Evolutionary conservation across 345 rosid species (phyloP), one percentile per base, ranked within the genome.

Genomic region (Psidium guajava): DNA sequence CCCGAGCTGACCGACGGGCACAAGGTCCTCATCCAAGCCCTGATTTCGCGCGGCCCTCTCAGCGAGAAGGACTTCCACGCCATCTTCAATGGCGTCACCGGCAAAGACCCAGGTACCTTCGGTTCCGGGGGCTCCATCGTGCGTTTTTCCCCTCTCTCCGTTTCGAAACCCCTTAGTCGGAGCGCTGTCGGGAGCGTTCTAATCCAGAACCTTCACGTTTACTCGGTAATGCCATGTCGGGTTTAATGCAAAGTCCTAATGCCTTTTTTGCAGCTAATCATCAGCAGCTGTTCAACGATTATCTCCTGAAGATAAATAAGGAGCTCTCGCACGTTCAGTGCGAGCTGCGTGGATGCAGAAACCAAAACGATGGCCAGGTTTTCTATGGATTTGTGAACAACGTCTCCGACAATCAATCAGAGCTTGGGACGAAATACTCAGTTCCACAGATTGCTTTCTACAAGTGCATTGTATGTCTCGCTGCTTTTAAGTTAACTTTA

Each of bases 11-110:
- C 74, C 82, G 94, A 95, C 95, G 91, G 88, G 89, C 98, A 97
- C 91, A 98, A 96, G 55, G 86, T 95, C 57, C 94, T 97, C 82
- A 90, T 97, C 86, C 99, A 97, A 87, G 93, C 96, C 85, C 84
- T 97, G 89, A 88, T 97, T 85, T 87, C 93, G 8, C 95, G 98
- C 74, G 99, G 99, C 74, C 98, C 99, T 54, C 95, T 97, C 59
- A 64, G 87, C 82, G 98, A 92, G 89, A 87, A 85, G 83, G 98
- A 96, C 21, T 93, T 96, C 90, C 91, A 87, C 75, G 88, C 90
- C 47, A 83, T 97, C 88, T 97, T 94, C 94, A 81, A 88, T 27
- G 93, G 89, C 87, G 89, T 94, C 91, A 88, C 96, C 57, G 94
- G 93, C 7, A 90, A 88, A 82, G 88, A 87, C 88, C 88, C 94